Percentiles rank a stretch among this genome's conserved stretches.
These are phyloP conservation scores for Neurospora sublineolata DNA, from an alignment of 495 filamentous ascomycete genomes.

Conservation along the genomic window DNA sequence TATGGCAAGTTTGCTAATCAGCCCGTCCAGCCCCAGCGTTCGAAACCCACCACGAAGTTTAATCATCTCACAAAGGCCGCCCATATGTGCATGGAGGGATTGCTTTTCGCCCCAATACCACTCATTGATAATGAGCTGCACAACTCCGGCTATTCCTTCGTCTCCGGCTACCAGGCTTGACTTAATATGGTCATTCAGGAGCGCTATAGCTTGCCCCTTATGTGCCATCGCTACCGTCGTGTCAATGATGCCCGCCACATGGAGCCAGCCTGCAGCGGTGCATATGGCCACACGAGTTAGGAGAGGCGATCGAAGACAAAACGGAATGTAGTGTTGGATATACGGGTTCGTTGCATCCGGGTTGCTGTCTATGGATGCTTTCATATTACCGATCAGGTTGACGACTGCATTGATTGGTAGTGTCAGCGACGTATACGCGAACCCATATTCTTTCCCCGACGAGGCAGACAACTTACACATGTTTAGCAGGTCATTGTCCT, in stretches of 20 bases:
- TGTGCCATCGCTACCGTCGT: slow-evolving; percentile 23
- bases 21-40: slow-evolving; percentile 23
- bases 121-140: slow-evolving; percentile 27
- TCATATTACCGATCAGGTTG: slow-evolving; percentile 45
- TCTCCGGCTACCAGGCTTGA: slow-evolving; percentile 21
- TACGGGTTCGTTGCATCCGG: slow-evolving; percentile 25
- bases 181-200: slow-evolving; percentile 26
- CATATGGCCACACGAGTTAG: slow-evolving; percentile 24
- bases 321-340: slow-evolving; percentile 26
- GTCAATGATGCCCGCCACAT: slow-evolving; percentile 26
- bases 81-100: slow-evolving; percentile 21
- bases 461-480: slow-evolving; percentile 18
- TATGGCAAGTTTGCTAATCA: slow-evolving; percentile 28
- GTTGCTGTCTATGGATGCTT: slow-evolving; percentile 26
- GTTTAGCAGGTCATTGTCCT: slow-evolving; percentile 19
- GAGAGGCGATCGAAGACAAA: slow-evolving; percentile 22
- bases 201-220: slow-evolving; percentile 23
- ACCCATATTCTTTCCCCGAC: not conserved
- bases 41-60: slow-evolving; percentile 23
- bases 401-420: slow-evolving; percentile 30
- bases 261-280: slow-evolving; percentile 29
- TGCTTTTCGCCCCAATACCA: slow-evolving; percentile 28
- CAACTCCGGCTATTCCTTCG: slow-evolving; percentile 24
- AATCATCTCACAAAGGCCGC: slow-evolving; percentile 27
- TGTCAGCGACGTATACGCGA: not conserved